A percentile compares a stretch with the other conserved stretches of the same genome.
Conservation (phyloP, 2,329 filamentous ascomycete genomes). For the Penicillium sp. region DNA sequence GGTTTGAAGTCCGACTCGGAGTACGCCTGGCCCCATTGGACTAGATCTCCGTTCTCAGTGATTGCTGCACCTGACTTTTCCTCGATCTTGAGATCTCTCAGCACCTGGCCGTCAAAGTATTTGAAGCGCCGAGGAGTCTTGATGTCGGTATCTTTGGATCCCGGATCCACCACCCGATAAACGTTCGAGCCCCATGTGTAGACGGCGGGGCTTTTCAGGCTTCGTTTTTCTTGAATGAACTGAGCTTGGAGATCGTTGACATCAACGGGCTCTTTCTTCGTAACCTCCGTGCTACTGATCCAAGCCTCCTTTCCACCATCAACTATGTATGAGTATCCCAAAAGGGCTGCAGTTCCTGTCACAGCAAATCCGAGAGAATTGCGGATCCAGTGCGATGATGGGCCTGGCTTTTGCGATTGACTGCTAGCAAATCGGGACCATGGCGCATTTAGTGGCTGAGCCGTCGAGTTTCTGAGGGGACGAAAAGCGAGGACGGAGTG, state of each 20-base stretch:
- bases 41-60: slow-evolving; percentile 79
- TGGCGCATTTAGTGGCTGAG: slow-evolving; percentile 22
- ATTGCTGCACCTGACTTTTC: slow-evolving; percentile 81
- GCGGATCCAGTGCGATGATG: slow-evolving; percentile 31
- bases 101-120: slow-evolving; percentile 79
- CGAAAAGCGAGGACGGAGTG: slow-evolving; percentile 25
- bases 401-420: slow-evolving; percentile 16
- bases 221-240: slow-evolving; percentile 82
- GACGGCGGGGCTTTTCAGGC: slow-evolving; percentile 78
- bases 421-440: slow-evolving; percentile 34
- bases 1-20: slow-evolving; percentile 65
- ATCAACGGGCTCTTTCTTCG: slow-evolving; percentile 23
- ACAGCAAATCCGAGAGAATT: slow-evolving; percentile 34
- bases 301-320: slow-evolving; percentile 19
- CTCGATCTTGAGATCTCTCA: slow-evolving; percentile 85
- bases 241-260: slow-evolving; percentile 74
- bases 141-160: slow-evolving; percentile 72
- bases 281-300: slow-evolving; percentile 18
- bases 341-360: slow-evolving; percentile 33
- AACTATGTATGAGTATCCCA: slow-evolving; percentile 34
- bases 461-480: slow-evolving; percentile 16
- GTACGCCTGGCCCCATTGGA: slow-evolving; percentile 87
- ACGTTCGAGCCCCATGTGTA: slow-evolving; percentile 92
- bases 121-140: slow-evolving; percentile 76
- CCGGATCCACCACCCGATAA: slow-evolving; percentile 80